phyloP scores from a whole-genome alignment of 176 grass and related monocot species.

The Typha latifolia region DNA sequence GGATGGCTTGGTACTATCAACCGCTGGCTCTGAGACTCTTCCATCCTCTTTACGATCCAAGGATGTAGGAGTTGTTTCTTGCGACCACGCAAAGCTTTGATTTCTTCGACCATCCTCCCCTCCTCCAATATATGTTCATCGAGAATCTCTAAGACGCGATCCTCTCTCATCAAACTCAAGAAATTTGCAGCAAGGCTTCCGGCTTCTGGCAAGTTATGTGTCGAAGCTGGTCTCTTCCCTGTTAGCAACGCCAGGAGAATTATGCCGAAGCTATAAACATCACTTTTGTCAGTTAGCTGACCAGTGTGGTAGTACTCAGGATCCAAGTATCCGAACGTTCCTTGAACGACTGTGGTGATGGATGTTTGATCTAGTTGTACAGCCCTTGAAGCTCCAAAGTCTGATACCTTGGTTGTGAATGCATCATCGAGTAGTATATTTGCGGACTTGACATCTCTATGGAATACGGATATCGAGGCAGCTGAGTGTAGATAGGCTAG shows the following conservation, averaged over 20 bases:
- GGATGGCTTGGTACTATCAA: not conserved
- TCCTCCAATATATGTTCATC: slow-evolving; percentile 1
- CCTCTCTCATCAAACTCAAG: slow-evolving; percentile 4
- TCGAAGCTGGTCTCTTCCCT: slow-evolving; percentile 16
- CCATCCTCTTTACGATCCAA: not conserved
- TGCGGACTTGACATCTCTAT: slow-evolving; percentile 44
- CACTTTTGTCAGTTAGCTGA: slow-evolving; percentile 17
- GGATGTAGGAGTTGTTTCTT: slow-evolving; percentile 4
- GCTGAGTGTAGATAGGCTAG: slow-evolving; percentile 23
- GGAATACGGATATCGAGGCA: slow-evolving; percentile 31
- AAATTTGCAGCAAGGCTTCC: slow-evolving; percentile 19
- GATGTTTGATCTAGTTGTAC: slow-evolving; percentile 15
- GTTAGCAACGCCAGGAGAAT: slow-evolving; percentile 5
- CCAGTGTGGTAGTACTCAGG: slow-evolving; percentile 30
- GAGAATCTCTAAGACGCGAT: slow-evolving; percentile 17
- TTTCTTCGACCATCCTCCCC: not conserved
- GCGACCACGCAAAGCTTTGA: slow-evolving; percentile 5
- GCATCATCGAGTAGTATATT: slow-evolving; percentile 37
- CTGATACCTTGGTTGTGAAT: slow-evolving; percentile 24
- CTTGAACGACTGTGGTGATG: slow-evolving; percentile 21
- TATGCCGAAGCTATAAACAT: slow-evolving; percentile 31
- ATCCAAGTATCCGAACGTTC: slow-evolving; percentile 25
- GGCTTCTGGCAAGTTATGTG: not conserved
- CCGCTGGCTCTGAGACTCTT: not conserved
- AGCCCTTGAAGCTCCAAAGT: slow-evolving; percentile 29